phyloP scores from a whole-genome alignment of 768 basidiomycete species.

The Tylopilus sp. region DNA sequence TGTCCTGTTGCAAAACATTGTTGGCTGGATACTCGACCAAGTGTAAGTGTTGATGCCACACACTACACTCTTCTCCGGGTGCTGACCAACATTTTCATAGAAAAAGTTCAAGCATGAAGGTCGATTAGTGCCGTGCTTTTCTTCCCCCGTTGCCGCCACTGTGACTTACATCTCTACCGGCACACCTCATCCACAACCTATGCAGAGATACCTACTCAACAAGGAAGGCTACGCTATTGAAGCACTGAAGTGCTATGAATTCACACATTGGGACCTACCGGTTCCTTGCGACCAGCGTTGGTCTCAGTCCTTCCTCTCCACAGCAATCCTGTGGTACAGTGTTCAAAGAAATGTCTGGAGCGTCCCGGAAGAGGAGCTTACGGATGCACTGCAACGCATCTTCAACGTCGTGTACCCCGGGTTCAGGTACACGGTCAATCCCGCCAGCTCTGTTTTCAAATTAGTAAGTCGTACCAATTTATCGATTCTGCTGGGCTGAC shows the following conservation, averaged over 20 bases:
- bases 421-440: not conserved
- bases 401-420: conserved; percentile 4
- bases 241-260: not conserved
- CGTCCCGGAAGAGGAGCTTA: not conserved
- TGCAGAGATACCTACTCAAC: not conserved
- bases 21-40: not conserved
- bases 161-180: no score
- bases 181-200: not conserved
- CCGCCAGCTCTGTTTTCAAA: not conserved
- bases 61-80: not conserved
- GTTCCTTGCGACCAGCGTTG: conserved; percentile 4
- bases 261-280: not conserved
- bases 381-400: not conserved
- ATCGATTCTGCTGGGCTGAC: not conserved
- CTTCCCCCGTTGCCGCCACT: no score
- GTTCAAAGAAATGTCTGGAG: not conserved
- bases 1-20: not conserved
- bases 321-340: conserved; percentile 6
- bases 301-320: conserved; percentile 5
- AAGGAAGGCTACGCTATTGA: not conserved
- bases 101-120: not conserved
- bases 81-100: not conserved
- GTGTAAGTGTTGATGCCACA: not conserved
- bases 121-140: not conserved
- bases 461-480: not conserved